Evolutionary conservation across 176 grass and related monocot species (phyloP), one percentile per base, ranked within the genome.

Genomic region (Neostapfia colusana): DNA sequence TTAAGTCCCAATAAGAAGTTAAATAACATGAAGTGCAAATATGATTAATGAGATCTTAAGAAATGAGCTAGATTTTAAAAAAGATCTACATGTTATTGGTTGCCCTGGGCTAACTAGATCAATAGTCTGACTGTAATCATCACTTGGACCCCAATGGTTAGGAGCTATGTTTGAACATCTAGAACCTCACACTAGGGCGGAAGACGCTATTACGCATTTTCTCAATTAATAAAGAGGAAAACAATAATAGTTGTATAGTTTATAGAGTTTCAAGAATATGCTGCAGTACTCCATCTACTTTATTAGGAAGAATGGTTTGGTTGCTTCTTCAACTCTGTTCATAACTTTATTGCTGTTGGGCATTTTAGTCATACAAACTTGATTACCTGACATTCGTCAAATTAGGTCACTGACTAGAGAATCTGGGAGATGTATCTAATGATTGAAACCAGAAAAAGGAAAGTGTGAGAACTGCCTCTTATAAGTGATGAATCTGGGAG

Each of bases 61-160:
- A 0, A 61, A 86, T 77, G 0, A 35, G 28, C 3, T 60, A 75
- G 3, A 3, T 46, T 45, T 27, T 60, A 41, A 67, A 73, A 34
- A 41, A 9, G 1, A 34, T 28, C 63, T 79, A 10, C 25, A 57
- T 72, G 61, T 51, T 11, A 74, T 60, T 75, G 21, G 12, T 41
- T 6, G 36, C 6, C 21, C 39, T 54, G 39, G 67, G 15, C 1
- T 43, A 55, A 17, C 36, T 69, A 67, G 68, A 68, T 73, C 68
- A 74, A 79, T 83, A 55, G 79, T 68, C 36, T 83, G 24, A 63
- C 57, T 63, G 34, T 55, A 69, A 83, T 77, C n/a, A 72, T 82
- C 10, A 69, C 14, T 20, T 24, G 49, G n/a, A 83, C 51, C 55
- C 17, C 27, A 38, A 79, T 55, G 42, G 10, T 18, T 70, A 15